phyloP scores from a whole-genome alignment of 2,329 filamentous ascomycete genomes.

The Fusarium poae region DNA sequence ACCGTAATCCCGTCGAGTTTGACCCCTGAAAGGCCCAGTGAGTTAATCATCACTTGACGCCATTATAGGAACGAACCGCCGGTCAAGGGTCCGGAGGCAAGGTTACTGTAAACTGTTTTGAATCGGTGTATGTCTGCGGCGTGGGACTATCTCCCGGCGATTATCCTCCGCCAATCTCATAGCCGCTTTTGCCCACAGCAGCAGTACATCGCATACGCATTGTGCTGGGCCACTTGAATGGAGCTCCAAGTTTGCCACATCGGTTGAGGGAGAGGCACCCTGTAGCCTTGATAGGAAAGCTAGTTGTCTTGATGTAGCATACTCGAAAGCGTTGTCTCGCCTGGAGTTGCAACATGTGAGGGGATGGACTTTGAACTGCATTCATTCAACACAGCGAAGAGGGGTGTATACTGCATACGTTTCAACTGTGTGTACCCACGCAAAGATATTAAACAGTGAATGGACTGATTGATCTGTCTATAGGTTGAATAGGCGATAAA shows the following conservation, averaged over 20 bases:
- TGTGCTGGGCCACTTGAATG: background rate
- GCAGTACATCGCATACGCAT: background rate
- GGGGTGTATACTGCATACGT: background rate
- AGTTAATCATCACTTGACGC: slow-evolving; percentile 22
- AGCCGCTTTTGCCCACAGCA: background rate
- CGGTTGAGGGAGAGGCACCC: background rate
- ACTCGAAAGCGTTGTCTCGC: background rate
- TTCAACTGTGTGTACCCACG: background rate
- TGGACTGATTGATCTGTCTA: slow-evolving; percentile 13
- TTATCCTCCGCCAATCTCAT: slow-evolving; percentile 22
- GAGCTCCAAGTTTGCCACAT: background rate
- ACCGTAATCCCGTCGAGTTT: slow-evolving; percentile 23
- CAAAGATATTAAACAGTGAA: slow-evolving; percentile 1
- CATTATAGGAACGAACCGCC: slow-evolving; percentile 10
- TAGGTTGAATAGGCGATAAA: slow-evolving; percentile 7
- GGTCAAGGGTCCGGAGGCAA: slow-evolving; percentile 5
- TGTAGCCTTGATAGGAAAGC: background rate
- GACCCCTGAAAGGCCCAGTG: slow-evolving; percentile 21
- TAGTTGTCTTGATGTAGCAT: background rate
- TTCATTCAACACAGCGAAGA: slow-evolving; percentile 1
- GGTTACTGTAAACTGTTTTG: slow-evolving; percentile 1
- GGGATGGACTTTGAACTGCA: background rate
- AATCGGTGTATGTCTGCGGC: slow-evolving; percentile 8
- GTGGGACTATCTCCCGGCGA: slow-evolving; percentile 11
- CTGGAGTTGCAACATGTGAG: background rate